Conservation (phyloP, 257 asterid species). For the Rubia yunnanensis region DNA sequence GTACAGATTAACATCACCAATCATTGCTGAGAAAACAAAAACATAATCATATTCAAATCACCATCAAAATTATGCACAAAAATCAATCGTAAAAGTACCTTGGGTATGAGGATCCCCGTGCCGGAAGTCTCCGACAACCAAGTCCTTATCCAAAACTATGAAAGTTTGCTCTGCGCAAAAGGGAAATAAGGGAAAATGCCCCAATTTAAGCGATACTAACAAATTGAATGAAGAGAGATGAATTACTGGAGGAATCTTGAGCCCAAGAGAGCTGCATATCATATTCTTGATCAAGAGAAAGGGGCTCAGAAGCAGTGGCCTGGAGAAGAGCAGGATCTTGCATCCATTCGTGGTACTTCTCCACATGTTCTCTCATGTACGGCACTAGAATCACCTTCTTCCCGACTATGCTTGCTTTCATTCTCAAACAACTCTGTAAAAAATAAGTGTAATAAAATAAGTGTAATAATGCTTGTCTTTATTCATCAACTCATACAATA, state of each 20-base stretch:
- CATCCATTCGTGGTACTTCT: conserved; percentile 86
- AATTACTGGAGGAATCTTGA: conserved; percentile 67
- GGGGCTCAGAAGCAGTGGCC: conserved; percentile 94
- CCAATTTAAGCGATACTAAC: neutral
- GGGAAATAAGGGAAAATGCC: conserved; percentile 9
- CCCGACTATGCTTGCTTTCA: conserved; percentile 64
- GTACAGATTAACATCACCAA: conserved; percentile 88
- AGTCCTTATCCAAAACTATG: conserved; percentile 68
- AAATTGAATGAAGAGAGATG: neutral
- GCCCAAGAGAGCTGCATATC: conserved; percentile 84
- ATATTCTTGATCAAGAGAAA: conserved; percentile 66
- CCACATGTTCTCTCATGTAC: conserved; percentile 86
- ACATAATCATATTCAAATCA: neutral
- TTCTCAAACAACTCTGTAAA: too few relatives aligned
- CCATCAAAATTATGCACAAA: neutral
- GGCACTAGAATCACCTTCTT: conserved; percentile 74
- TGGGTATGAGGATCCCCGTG: conserved; percentile 70
- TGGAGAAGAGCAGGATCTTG: conserved; percentile 74
- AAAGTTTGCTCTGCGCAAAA: conserved; percentile 78
- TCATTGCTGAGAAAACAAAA: conserved; percentile 68
- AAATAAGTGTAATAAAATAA: too few relatives aligned
- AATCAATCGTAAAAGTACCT: conserved; percentile 32
- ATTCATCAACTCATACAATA: too few relatives aligned
- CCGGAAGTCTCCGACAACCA: conserved; percentile 52
- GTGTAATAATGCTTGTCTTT: too few relatives aligned